Conservation (phyloP, 768 basidiomycete species). For the Boletus fagicola region DNA sequence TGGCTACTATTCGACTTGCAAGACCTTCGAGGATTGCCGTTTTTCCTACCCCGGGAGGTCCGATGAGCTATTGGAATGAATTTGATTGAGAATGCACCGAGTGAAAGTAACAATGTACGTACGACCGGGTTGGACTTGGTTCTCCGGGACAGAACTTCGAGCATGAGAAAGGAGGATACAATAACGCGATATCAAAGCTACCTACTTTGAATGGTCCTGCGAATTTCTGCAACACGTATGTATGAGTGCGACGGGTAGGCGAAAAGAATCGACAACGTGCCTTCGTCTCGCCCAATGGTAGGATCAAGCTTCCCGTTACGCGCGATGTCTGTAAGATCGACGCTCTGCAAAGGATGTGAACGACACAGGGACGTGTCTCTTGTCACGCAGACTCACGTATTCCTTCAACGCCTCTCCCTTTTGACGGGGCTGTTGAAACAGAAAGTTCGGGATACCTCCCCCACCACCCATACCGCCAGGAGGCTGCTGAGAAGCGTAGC, state of each 20-base stretch:
- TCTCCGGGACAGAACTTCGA: conserved; percentile 72
- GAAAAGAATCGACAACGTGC: conserved; percentile 30
- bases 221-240: conserved; percentile 57
- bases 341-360: conserved; percentile 47
- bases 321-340: conserved; percentile 83
- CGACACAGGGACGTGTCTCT: not conserved
- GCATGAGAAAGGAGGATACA: not conserved
- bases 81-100: not conserved
- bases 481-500: conserved; percentile 51
- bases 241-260: not conserved
- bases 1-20: conserved; percentile 80
- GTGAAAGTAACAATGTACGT: conserved; percentile 25
- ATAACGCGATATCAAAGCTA: not conserved
- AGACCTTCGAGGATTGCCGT: conserved; percentile 91
- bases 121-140: conserved; percentile 94
- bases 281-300: conserved; percentile 86
- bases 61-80: conserved; percentile 55
- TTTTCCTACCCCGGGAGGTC: conserved; percentile 89
- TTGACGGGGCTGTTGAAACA: conserved; percentile 57
- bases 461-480: conserved; percentile 35
- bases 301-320: conserved; percentile 86
- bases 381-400: conserved; percentile 49
- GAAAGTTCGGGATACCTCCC: conserved; percentile 54
- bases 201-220: conserved; percentile 87
- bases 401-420: conserved; percentile 88